Evolutionary conservation across 2,329 filamentous ascomycete species (phyloP).

Genomic region (Apiospora malaysiana): DNA sequence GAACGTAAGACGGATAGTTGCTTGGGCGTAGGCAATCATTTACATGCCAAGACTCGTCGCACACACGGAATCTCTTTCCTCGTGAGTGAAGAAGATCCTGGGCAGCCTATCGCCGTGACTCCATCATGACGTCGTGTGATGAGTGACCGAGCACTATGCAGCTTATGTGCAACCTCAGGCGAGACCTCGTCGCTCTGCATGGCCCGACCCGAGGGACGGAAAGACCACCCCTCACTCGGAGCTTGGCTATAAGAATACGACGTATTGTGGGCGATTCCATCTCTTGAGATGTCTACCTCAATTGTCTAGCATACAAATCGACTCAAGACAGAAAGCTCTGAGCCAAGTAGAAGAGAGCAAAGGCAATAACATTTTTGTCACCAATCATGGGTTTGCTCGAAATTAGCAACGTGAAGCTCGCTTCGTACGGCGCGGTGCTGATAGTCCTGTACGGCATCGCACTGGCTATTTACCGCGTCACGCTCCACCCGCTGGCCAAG

Average conservation of each 20-base stretch:
- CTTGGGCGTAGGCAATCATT: not conserved
- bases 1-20: not conserved
- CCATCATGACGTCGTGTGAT: not conserved
- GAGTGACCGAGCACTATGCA: not conserved
- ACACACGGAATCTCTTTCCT: not conserved
- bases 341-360: too few relatives aligned
- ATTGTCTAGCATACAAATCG: not conserved
- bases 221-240: not conserved
- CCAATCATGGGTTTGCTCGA: not conserved
- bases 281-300: too few relatives aligned
- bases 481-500: slow-evolving; percentile 45
- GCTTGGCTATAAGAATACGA: not conserved
- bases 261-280: too few relatives aligned
- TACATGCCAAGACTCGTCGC: not conserved
- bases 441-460: not conserved
- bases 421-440: not conserved
- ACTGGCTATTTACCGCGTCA: slow-evolving; percentile 35
- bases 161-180: not conserved
- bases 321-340: not conserved
- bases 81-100: not conserved
- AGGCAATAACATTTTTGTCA: not conserved
- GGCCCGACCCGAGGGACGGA: not conserved
- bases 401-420: not conserved
- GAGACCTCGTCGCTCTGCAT: not conserved
- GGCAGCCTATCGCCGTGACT: too few relatives aligned